Conservation (phyloP, 805 yeast species). For the Candida jianshihensis region DNA sequence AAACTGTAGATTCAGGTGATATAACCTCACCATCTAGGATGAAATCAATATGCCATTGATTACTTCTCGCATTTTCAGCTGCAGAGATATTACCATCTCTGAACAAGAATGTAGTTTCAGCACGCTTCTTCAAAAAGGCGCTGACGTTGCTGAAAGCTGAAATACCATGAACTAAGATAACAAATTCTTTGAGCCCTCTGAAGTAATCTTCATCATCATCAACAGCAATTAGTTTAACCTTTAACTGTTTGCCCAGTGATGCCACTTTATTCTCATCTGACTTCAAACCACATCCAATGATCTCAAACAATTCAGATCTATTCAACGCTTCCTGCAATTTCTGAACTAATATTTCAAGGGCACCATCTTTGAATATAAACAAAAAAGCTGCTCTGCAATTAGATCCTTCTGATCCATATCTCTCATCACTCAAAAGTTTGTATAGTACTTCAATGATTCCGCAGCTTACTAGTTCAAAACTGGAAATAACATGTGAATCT, state of each 20-base stretch:
- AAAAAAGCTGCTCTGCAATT: slow-evolving; percentile 39
- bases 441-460: slow-evolving; percentile 47
- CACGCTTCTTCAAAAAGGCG: slow-evolving; percentile 35
- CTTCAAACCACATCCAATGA: slow-evolving; percentile 35
- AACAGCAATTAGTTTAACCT: slow-evolving; percentile 42
- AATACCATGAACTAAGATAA: slow-evolving; percentile 43
- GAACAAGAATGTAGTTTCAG: slow-evolving; percentile 21
- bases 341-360: slow-evolving; percentile 40
- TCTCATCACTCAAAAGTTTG: slow-evolving; percentile 25
- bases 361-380: slow-evolving; percentile 27
- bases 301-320: slow-evolving; percentile 66
- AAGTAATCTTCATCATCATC: slow-evolving; percentile 23
- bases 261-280: slow-evolving; percentile 40
- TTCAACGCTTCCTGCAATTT: slow-evolving; percentile 69
- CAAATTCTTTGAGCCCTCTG: slow-evolving; percentile 21
- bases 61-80: slow-evolving; percentile 7
- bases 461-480: slow-evolving; percentile 69
- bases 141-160: slow-evolving; percentile 41
- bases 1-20: slow-evolving; percentile 63
- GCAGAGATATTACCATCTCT: slow-evolving; percentile 12
- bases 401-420: slow-evolving; percentile 22
- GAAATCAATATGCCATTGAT: slow-evolving; percentile 46
- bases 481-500: slow-evolving; percentile 39
- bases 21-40: slow-evolving; percentile 47
- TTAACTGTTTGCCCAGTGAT: slow-evolving; percentile 66